Percentiles rank a stretch among this genome's conserved stretches.
These are phyloP conservation scores for Hypholoma fasciculare DNA, from an alignment of 768 basidiomycete genomes.

Conservation along the genomic window DNA sequence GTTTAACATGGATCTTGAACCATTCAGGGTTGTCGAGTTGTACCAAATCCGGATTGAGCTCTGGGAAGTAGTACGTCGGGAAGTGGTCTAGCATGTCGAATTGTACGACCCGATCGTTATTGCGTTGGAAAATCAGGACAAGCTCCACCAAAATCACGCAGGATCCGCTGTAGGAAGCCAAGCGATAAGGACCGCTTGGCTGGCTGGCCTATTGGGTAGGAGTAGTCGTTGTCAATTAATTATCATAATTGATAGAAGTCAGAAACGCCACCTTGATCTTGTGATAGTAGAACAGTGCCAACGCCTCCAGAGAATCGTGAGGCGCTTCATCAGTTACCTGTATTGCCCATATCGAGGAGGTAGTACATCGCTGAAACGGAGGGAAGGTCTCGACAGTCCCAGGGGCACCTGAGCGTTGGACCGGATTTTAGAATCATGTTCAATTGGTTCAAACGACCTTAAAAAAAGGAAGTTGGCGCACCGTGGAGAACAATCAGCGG, in stretches of 20 bases:
- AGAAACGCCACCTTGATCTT: conserved; percentile 1
- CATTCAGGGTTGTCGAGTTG: background rate
- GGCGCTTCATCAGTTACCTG: conserved; percentile 6
- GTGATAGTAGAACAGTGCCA: background rate
- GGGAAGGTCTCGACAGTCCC: background rate
- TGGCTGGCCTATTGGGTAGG: background rate
- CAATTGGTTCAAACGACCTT: too few species aligned
- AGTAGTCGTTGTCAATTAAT: too few species aligned
- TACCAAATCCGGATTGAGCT: background rate
- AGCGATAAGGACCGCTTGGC: background rate
- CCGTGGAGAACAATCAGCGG: conserved; percentile 5
- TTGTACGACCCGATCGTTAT: background rate
- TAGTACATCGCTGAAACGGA: background rate
- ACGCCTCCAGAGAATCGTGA: background rate
- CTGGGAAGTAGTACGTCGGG: conserved; percentile 2
- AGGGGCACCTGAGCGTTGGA: background rate
- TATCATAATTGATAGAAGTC: too few species aligned
- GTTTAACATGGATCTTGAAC: background rate
- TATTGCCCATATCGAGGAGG: background rate
- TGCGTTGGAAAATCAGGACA: background rate
- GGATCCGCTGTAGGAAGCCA: background rate
- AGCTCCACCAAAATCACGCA: background rate
- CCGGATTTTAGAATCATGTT: too few species aligned
- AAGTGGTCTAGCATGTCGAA: conserved; percentile 7
- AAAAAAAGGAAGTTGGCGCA: background rate